These are phyloP conservation scores for Malus hybrid DNA, from an alignment of 331 rosid species.

Conservation along the genomic window DNA sequence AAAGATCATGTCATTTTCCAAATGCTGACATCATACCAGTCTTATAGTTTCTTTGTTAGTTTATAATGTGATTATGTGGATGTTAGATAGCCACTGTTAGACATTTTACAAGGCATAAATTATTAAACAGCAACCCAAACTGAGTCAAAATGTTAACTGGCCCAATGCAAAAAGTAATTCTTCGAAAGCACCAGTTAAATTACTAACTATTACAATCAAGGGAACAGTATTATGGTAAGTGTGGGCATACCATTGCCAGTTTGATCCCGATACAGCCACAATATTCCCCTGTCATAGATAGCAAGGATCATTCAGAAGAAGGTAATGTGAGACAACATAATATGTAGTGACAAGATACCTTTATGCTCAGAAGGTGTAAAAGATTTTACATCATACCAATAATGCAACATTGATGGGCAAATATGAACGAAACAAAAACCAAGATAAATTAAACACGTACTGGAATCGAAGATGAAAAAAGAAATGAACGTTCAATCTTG, in stretches of 20 bases:
- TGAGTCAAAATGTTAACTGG: background rate
- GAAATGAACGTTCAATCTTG: background rate
- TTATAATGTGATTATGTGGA: background rate
- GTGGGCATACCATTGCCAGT: conserved; percentile 78
- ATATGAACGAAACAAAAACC: background rate
- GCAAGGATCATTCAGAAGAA: conserved; percentile 10
- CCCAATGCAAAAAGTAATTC: background rate
- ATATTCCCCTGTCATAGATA: conserved; percentile 60
- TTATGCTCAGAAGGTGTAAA: background rate
- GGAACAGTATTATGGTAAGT: background rate
- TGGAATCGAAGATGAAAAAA: background rate
- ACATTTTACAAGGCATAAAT: background rate
- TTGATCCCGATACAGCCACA: conserved; percentile 58
- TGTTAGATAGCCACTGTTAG: background rate
- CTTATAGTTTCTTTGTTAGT: background rate
- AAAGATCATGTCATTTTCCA: background rate
- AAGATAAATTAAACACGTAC: background rate
- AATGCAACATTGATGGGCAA: background rate
- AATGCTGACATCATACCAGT: background rate
- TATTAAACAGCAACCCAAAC: background rate
- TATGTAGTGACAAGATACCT: background rate
- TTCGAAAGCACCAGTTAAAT: background rate
- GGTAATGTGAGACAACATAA: background rate
- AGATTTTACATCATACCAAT: background rate
- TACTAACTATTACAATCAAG: background rate